Evolutionary conservation across 805 yeast genomes (phyloP), one percentile per base, ranked within the genome.

Genomic region (Metschnikowia aberdeeniae): DNA sequence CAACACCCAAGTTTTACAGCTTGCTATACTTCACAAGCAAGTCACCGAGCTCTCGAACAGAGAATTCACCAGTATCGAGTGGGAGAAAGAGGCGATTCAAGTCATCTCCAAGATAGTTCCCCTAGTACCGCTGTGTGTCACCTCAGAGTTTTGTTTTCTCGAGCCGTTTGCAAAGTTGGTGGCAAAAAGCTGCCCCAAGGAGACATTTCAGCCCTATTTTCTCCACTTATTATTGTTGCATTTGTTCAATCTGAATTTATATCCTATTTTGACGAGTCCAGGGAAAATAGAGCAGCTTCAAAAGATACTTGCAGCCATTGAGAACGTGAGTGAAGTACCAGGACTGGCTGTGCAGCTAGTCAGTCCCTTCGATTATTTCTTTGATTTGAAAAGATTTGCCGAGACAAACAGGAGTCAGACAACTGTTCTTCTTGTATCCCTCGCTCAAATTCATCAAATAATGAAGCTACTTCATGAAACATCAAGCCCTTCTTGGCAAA

Each of bases 361-460:
- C 2, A 49, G 53, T 28, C 50, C 53, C 4, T 46, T 51, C 5
- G 51, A 51, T 8, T 39, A 38, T 20, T 22, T 13, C 20, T 17
- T 22, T n/a, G 42, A 42, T 29, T 19, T 45, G 33, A 34, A 14
- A 6, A 20, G 14, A 26, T 45, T 36, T 28, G 45, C 32, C 9
- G 39, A 30, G 27, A 13, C 43, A 8, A 39, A 39, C 29, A 13
- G 8, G 10, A 33, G 28, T 26, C 40, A 37, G n/a, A 29, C 34
- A 14, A n/a, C 8, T 29, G 17, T 29, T n/a, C 19, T 37, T 12
- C 13, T 37, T 3, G 17, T 19, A 9, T 37, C 28, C 19, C n/a
- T 37, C n/a, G 27, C 10, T 4, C 34, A 37, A 29, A 37, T 30
- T n/a, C 17, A 29, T 17, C 40, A 19, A 11, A 12, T 37, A n/a